Conservation (phyloP, 2,329 filamentous ascomycete genomes). For the Hymenotorrendiella dingleyae region DNA sequence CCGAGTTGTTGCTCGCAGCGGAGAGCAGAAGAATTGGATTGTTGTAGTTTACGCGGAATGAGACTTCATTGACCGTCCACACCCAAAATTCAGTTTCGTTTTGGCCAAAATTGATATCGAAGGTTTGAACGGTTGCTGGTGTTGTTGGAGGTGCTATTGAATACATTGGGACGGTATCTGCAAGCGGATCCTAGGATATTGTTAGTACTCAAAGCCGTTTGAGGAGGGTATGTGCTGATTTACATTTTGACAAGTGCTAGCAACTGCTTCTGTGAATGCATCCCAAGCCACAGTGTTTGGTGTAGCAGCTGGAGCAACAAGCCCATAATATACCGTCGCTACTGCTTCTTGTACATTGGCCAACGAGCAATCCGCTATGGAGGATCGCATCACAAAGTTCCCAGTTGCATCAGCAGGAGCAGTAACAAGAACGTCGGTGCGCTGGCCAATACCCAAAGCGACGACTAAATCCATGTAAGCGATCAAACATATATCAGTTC, state of each 20-base stretch:
- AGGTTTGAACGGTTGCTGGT: conserved; percentile 15
- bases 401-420: conserved; percentile 33
- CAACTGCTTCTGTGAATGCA: not conserved
- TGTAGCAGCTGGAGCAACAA: not conserved
- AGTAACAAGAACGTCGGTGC: conserved; percentile 38
- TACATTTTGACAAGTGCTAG: not conserved
- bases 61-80: conserved; percentile 2
- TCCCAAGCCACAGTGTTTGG: not conserved
- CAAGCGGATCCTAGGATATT: too few species aligned
- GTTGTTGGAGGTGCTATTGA: conserved; percentile 17
- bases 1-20: not conserved
- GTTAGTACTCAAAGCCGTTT: too few species aligned
- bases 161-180: conserved; percentile 17
- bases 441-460: conserved; percentile 49
- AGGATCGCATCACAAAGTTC: conserved; percentile 34
- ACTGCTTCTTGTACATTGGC: not conserved
- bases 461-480: conserved; percentile 39
- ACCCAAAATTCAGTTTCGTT: conserved; percentile 38
- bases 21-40: conserved; percentile 4
- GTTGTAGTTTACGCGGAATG: conserved; percentile 5
- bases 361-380: conserved; percentile 32
- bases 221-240: too few species aligned
- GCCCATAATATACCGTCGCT: not conserved
- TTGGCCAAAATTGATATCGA: conserved; percentile 36
- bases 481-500: not conserved